Evolutionary conservation across 164 flowering plant genomes (phyloP).

Genomic region (Aristolochia fimbriata): DNA sequence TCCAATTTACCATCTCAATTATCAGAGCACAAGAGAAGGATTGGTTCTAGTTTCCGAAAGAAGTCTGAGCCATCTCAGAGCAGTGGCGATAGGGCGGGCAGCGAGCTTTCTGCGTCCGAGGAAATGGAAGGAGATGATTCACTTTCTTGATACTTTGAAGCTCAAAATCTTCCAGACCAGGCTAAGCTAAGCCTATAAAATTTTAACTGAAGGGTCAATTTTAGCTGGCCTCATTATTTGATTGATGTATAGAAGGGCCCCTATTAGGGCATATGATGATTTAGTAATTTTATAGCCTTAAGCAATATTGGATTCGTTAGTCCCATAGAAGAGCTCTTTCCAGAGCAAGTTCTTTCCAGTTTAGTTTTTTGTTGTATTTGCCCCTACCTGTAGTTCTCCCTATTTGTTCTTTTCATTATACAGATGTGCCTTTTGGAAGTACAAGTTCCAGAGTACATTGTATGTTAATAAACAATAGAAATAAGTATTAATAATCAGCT

Average conservation of each 20-base stretch:
- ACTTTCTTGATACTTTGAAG: slow-evolving; percentile 19
- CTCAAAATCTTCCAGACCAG: slow-evolving; percentile 2
- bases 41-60: slow-evolving; percentile 24
- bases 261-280: slow-evolving; percentile 20
- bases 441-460: no score
- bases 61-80: slow-evolving; percentile 18
- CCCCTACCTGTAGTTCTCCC: no score
- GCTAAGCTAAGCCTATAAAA: slow-evolving; percentile 1
- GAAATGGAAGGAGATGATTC: slow-evolving; percentile 28
- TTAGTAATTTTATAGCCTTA: neutral
- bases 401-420: no score
- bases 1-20: neutral
- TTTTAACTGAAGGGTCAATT: slow-evolving; percentile 2
- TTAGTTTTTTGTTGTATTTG: no score
- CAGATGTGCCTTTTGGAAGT: no score
- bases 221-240: slow-evolving; percentile 8
- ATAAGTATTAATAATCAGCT: no score
- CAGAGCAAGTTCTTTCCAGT: no score
- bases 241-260: slow-evolving; percentile 19
- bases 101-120: slow-evolving; percentile 40
- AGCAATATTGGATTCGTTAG: neutral
- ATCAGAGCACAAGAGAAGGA: slow-evolving; percentile 50
- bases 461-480: no score
- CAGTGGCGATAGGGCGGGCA: slow-evolving; percentile 27
- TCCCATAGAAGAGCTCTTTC: no score